A percentile compares a stretch with the other conserved stretches of the same genome.
phyloP scores from a whole-genome alignment of 306 rosid species.

The Acacia confusa region DNA sequence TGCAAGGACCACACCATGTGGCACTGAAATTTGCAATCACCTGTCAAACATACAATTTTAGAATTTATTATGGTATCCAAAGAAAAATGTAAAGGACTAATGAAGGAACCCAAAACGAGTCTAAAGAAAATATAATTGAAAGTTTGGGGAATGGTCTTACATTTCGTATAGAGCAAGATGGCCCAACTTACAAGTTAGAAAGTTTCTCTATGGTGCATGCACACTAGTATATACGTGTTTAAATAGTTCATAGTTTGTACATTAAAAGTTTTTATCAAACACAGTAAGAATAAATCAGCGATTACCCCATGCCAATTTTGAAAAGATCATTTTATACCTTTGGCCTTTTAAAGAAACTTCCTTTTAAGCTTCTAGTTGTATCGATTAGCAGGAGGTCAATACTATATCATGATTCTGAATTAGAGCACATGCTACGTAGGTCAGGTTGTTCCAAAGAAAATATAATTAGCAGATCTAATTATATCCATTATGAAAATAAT shows the following conservation, averaged over 20 bases:
- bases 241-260: background rate
- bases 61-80: background rate
- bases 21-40: slow-evolving; percentile 97
- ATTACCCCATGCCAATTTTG: background rate
- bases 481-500: background rate
- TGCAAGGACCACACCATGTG: slow-evolving; percentile 97
- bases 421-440: background rate
- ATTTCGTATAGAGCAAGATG: slow-evolving; percentile 10
- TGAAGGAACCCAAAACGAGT: background rate
- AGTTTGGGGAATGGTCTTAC: slow-evolving; percentile 4
- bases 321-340: background rate
- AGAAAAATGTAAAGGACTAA: background rate
- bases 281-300: background rate
- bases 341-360: slow-evolving; percentile 5
- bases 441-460: slow-evolving; percentile 13
- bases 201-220: background rate
- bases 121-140: slow-evolving; percentile 13
- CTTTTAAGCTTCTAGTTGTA: background rate
- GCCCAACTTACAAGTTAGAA: background rate
- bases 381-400: slow-evolving; percentile 15
- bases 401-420: slow-evolving; percentile 23
- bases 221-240: background rate
- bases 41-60: slow-evolving; percentile 49
- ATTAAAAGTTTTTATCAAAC: slow-evolving; percentile 11
- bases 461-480: background rate